Conservation (phyloP, 2,329 filamentous ascomycete genomes). For the Trichoderma atrobrunneum region DNA sequence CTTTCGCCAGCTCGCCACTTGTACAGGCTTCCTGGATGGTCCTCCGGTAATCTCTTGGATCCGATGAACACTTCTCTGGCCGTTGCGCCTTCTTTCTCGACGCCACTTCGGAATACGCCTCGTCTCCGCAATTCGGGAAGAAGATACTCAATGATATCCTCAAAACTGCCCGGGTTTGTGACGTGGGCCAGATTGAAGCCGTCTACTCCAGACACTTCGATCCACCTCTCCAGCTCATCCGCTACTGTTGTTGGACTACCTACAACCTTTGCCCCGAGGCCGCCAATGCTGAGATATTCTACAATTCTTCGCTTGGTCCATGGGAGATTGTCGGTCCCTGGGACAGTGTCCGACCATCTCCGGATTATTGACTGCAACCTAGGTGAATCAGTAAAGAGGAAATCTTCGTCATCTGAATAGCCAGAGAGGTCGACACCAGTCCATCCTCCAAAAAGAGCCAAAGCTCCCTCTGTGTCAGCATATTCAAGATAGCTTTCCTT, state of each 20-base stretch:
- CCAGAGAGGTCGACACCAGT: slow-evolving; percentile 12
- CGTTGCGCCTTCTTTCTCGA: slow-evolving; percentile 21
- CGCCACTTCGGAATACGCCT: slow-evolving; percentile 16
- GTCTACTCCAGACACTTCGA: slow-evolving; percentile 32
- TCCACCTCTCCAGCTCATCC: slow-evolving; percentile 47
- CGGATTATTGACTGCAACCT: slow-evolving; percentile 19
- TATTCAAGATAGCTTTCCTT: slow-evolving; percentile 13
- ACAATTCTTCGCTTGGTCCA: slow-evolving; percentile 58
- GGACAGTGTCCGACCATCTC: slow-evolving; percentile 22
- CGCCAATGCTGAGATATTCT: slow-evolving; percentile 52
- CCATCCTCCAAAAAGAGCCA: slow-evolving; percentile 16
- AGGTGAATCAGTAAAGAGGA: slow-evolving; percentile 6
- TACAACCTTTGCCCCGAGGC: slow-evolving; percentile 46
- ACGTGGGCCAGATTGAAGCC: slow-evolving; percentile 44
- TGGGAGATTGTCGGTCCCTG: slow-evolving; percentile 27
- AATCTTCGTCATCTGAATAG: slow-evolving; percentile 16
- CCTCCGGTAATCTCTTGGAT: slow-evolving; percentile 19
- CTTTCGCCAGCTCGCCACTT: slow-evolving; percentile 21
- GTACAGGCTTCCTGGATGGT: slow-evolving; percentile 20
- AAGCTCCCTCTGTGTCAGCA: slow-evolving; percentile 13
- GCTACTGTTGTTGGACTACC: slow-evolving; percentile 45
- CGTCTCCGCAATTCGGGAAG: slow-evolving; percentile 56
- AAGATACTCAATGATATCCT: slow-evolving; percentile 60
- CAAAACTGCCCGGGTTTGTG: slow-evolving; percentile 53
- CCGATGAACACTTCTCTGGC: slow-evolving; percentile 23